Conservation (phyloP, 78 protist genomes). For the Bigelowiella natans region DNA sequence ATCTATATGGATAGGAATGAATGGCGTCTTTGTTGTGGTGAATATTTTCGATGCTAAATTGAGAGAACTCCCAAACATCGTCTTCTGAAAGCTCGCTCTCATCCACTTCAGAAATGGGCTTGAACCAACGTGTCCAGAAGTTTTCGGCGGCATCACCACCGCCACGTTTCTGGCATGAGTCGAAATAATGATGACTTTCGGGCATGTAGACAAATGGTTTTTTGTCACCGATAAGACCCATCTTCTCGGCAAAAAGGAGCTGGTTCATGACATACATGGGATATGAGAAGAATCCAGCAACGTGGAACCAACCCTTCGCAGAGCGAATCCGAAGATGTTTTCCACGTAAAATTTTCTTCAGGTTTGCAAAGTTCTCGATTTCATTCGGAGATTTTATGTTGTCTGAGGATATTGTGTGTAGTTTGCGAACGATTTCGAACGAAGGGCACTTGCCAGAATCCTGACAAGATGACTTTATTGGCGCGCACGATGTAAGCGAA, state of each 20-base stretch:
- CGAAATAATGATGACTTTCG: neutral
- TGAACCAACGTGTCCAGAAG: neutral
- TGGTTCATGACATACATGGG: no score
- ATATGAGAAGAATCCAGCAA: no score
- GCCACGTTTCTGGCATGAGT: neutral
- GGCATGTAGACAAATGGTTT: neutral
- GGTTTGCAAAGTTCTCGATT: neutral
- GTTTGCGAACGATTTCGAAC: neutral
- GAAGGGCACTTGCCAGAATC: neutral
- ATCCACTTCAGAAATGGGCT: neutral
- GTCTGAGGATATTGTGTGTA: neutral
- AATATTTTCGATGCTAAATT: neutral
- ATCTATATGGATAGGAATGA: neutral
- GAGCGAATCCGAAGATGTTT: no score
- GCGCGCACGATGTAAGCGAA: no score
- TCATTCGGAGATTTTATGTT: neutral
- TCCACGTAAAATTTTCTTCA: neutral
- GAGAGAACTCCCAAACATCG: neutral
- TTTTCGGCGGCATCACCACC: neutral
- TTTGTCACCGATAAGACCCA: no score
- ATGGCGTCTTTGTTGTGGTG: neutral
- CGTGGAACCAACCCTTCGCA: no score
- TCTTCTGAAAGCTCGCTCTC: neutral
- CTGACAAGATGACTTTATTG: no score
- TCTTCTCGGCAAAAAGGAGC: no score